These are phyloP conservation scores for Amaranthus palmeri DNA, from an alignment of 148 eudicot genomes.

Conservation along the genomic window DNA sequence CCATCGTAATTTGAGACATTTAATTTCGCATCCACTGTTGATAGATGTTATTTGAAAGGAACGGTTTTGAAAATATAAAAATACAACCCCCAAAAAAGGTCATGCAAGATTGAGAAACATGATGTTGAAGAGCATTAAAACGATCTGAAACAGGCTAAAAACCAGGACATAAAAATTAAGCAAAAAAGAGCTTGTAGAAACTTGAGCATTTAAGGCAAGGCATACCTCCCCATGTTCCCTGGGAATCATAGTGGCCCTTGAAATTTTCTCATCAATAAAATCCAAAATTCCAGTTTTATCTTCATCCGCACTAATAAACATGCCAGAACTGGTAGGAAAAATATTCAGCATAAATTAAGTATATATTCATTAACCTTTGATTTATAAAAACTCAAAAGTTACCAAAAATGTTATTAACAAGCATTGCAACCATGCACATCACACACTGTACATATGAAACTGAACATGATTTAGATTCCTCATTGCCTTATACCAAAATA, in stretches of 20 bases:
- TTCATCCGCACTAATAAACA: conserved; percentile 77
- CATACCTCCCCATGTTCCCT: conserved; percentile 80
- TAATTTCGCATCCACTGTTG: not conserved
- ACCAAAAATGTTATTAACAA: not conserved
- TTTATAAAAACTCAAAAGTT: not conserved
- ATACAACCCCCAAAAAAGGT: not conserved
- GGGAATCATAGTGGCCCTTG: conserved; percentile 84
- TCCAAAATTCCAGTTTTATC: conserved; percentile 83
- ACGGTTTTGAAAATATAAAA: not conserved
- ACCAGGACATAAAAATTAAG: not conserved
- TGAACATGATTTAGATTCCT: not conserved
- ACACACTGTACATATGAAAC: not conserved
- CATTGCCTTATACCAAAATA: not conserved
- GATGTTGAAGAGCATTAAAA: not conserved
- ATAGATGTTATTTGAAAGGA: not conserved
- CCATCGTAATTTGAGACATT: not conserved
- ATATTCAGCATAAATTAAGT: conserved; percentile 8
- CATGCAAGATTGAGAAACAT: not conserved
- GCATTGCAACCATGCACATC: conserved; percentile 1
- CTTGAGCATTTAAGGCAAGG: conserved; percentile 15
- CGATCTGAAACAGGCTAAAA: not conserved
- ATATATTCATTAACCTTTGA: not conserved
- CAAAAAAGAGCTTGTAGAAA: conserved; percentile 6
- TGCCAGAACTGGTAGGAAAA: conserved; percentile 60
- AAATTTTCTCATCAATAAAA: conserved; percentile 76